phyloP scores from a whole-genome alignment of 306 rosid genomes.

The Cucumis melo region DNA sequence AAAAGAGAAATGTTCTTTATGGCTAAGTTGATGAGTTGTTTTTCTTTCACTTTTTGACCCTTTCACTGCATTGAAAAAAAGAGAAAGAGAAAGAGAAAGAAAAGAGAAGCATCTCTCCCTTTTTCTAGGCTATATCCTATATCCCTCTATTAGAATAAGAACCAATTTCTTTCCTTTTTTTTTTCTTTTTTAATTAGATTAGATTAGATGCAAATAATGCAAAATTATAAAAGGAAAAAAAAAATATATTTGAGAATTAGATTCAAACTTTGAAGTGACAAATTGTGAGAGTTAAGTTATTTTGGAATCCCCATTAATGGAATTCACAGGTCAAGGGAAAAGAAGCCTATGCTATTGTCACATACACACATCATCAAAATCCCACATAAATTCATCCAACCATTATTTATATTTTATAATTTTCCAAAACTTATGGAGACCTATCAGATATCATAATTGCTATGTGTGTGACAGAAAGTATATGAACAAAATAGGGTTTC shows the following conservation, averaged over 20 bases:
- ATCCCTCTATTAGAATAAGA: not conserved
- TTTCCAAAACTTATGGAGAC: not conserved
- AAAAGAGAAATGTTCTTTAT: conserved; percentile 1
- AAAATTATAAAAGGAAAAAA: too few species aligned
- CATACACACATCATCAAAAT: not conserved
- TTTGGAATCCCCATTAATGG: not conserved
- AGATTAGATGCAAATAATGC: not conserved
- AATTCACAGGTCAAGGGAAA: not conserved
- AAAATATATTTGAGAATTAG: not conserved
- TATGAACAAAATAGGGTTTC: too few species aligned
- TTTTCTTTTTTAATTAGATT: too few species aligned
- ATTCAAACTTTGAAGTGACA: not conserved
- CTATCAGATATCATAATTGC: not conserved
- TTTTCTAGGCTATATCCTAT: not conserved
- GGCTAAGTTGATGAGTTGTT: not conserved
- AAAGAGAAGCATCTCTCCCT: not conserved
- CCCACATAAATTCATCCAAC: not conserved
- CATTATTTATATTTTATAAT: not conserved
- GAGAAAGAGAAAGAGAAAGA: not conserved
- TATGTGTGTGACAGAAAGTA: too few species aligned
- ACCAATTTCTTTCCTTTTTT: not conserved
- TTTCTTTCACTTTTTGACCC: not conserved
- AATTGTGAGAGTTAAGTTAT: not conserved
- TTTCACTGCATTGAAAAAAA: not conserved
- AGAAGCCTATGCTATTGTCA: not conserved